Base-by-base conservation (phyloP, 495 filamentous ascomycete species). In the Penicillium psychrofluorescens region DNA sequence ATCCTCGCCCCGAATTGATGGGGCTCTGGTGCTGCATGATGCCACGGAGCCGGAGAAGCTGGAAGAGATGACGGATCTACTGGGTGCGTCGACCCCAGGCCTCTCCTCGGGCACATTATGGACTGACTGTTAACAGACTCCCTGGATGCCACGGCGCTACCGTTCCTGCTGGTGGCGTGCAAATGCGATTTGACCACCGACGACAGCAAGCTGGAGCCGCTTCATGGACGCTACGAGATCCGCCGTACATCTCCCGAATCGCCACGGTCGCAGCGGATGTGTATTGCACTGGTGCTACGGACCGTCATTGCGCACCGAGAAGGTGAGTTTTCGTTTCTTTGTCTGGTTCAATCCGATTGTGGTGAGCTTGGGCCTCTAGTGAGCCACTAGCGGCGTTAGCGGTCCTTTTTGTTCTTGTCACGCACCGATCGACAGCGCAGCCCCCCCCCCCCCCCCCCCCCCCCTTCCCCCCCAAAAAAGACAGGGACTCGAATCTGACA, bases 11-110 rank as follows among this genome's bases (percentile, higher is more conserved):
- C 72, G 71, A 22, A 77, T 96, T 58, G 86, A 97, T 53, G 91
- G 88, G 29, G 88, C 82, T 33, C 61, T 96, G 54, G 75, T 90
- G 42, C 66, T 95, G 39, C 92, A 95, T 70, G 86, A 95, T 72
- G 84, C 89, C 27, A 87, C 80, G 55, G 83, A 86, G 54, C 70
- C 76, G 46, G 76, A 78, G 33, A 90, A 79, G 60, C 77, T 90
- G 46, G 66, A 70, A 29, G 76, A 80, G 32, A 66, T 92, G 30
- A 77, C 82, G 7, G 73, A 80, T 46, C 74, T 85, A 43, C 70
- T 95, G 61, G 56, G 64, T 69, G 46, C 36, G 52, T 53, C 32
- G 32, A 34, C 7, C 32, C 10, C n/a, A 34, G 4, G 22, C 22
- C 2, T 22, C 22, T 22, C 0, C 22, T 22, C 22, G 4, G 32